Evolutionary conservation across 2,329 filamentous ascomycete genomes (phyloP), one percentile per base, ranked within the genome.

Genomic region (Botrytis byssoidea): DNA sequence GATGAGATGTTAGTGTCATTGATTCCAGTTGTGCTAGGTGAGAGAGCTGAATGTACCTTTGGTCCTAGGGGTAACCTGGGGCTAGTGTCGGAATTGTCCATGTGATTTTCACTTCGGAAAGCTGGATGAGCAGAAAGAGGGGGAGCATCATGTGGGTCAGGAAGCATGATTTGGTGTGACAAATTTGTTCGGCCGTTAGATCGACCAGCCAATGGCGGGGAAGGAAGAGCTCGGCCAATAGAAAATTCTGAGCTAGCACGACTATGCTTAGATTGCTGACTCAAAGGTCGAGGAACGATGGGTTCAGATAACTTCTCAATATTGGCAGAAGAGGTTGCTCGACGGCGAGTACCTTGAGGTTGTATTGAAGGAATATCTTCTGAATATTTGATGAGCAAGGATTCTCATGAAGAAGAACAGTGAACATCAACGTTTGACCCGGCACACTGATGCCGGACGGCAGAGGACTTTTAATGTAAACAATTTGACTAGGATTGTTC

Each of bases 211-310:
- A 73, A 83, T 76, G 86, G 83, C 76, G 86, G 84, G 74, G 84
- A 85, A 66, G 85, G 83, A 77, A 87, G 86, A 73, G 86, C 88
- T 75, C 86, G 87, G 73, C 89, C 83, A 64, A 88, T 82, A 68
- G 90, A 91, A 77, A 90, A 86, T 81, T 93, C 91, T 71, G 91
- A 93, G 82, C 90, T 93, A 72, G 91, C 89, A 77, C 91, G 89
- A 80, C 88, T 91, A 82, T 92, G 90, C 79, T 87, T 92, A 83
- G 86, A 91, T 79, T 89, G 86, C 76, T 89, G 85, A 77, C 88
- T 90, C 61, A 88, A 81, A 66, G 89, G 87, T 77, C 88, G 85
- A 72, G 85, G 82, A 72, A 83, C 84, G 72, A 83, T 81, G 73
- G 83, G 79, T 76, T 89, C 87, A 63, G 85, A 80, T 73, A 84